Evolutionary conservation across 2,329 filamentous ascomycete species (phyloP).

Genomic region (Botrytis tulipae): DNA sequence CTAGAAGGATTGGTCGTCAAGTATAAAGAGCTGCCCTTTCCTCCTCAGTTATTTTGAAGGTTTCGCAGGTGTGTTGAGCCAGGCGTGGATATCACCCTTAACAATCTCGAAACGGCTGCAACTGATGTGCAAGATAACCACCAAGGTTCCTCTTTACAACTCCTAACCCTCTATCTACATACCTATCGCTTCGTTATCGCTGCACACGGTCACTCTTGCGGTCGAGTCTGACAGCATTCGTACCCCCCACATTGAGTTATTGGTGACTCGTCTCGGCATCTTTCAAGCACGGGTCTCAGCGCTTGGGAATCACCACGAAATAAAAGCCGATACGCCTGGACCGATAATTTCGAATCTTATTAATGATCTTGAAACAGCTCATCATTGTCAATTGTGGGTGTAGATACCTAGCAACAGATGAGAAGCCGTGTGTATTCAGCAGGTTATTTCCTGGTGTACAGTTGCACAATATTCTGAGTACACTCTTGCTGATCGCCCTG

Average conservation of each 20-base stretch:
- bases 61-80: background rate
- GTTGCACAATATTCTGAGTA: background rate
- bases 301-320: background rate
- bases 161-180: background rate
- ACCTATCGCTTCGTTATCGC: background rate
- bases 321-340: background rate
- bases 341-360: background rate
- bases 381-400: background rate
- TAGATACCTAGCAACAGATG: background rate
- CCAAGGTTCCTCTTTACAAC: background rate
- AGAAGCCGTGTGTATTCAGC: background rate
- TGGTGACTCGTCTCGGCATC: background rate
- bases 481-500: background rate
- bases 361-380: background rate
- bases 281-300: background rate
- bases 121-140: background rate
- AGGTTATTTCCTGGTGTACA: background rate
- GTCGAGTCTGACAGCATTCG: background rate
- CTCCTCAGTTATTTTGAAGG: background rate
- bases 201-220: background rate
- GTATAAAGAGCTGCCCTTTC: conserved; percentile 13
- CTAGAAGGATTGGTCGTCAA: background rate
- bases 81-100: background rate
- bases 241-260: background rate
- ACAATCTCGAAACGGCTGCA: background rate